Conservation (phyloP, 75 land plant species). For the Chamaecyparis obtusa region DNA sequence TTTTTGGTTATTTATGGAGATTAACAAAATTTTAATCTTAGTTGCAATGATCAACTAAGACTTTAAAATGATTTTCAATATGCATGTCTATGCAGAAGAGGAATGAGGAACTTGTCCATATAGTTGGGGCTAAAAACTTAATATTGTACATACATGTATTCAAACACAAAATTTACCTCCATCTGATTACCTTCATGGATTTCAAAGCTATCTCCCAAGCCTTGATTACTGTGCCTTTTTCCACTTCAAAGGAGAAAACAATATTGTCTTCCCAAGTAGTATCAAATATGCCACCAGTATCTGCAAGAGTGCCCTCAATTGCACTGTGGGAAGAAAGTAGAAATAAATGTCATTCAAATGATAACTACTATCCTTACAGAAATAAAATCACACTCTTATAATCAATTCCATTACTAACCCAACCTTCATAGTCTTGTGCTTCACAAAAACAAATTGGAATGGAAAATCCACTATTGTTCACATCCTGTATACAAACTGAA, state of each 20-base stretch:
- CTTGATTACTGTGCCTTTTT: conserved; percentile 76
- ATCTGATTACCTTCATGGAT: conserved; percentile 76
- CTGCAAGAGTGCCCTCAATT: conserved; percentile 85
- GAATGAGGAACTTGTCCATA: too few species aligned
- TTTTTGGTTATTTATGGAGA: too few species aligned
- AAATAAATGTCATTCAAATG: conserved; percentile 2
- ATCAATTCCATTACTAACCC: neutral
- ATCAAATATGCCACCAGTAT: conserved; percentile 84
- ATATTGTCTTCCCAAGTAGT: conserved; percentile 89
- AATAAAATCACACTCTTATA: neutral
- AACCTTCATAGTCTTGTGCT: neutral
- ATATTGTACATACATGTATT: too few species aligned
- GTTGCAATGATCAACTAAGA: too few species aligned
- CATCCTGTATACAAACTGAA: too few species aligned
- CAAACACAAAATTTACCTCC: too few species aligned
- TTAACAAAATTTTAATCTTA: too few species aligned
- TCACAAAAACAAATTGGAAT: neutral
- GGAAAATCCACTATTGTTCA: neutral
- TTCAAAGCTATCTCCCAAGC: conserved; percentile 91
- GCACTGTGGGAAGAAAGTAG: conserved; percentile 41
- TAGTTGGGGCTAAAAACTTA: too few species aligned
- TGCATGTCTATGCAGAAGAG: too few species aligned
- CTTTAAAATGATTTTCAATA: too few species aligned
- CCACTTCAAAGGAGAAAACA: conserved; percentile 85
- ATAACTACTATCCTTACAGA: neutral